Percentiles rank a stretch among this genome's conserved stretches.
phyloP scores from a whole-genome alignment of 1,284 basidiomycete genomes.

The Takashimella tepidaria region DNA sequence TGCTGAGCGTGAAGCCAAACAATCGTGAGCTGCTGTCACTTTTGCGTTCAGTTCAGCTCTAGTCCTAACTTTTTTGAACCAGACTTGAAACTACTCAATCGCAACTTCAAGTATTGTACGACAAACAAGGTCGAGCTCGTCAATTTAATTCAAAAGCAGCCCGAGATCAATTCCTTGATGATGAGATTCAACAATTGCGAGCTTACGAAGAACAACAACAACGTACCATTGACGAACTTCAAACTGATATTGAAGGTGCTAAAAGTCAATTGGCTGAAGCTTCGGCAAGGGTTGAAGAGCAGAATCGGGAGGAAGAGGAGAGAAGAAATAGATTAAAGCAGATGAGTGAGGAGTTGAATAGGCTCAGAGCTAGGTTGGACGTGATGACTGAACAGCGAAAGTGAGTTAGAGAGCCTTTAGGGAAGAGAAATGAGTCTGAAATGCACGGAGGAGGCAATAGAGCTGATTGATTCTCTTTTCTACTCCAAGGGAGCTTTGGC shows the following conservation, averaged over 20 bases:
- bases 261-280: slow-evolving; percentile 64
- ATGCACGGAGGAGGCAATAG: too few relatives aligned
- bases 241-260: slow-evolving; percentile 70
- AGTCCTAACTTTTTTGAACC: neutral
- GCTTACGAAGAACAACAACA: slow-evolving; percentile 57
- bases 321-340: slow-evolving; percentile 65
- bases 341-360: slow-evolving; percentile 61
- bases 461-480: slow-evolving; percentile 1
- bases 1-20: slow-evolving; percentile 62
- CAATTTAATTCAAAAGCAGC: slow-evolving; percentile 79
- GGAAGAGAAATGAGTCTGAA: slow-evolving; percentile 2
- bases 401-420: too few relatives aligned
- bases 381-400: slow-evolving; percentile 75
- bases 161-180: slow-evolving; percentile 69
- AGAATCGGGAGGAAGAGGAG: slow-evolving; percentile 62
- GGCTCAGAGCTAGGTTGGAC: slow-evolving; percentile 65
- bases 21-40: slow-evolving; percentile 37
- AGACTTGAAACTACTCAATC: slow-evolving; percentile 68
- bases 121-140: slow-evolving; percentile 79
- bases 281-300: slow-evolving; percentile 59
- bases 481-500: slow-evolving; percentile 67
- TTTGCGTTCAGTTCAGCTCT: neutral
- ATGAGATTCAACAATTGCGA: slow-evolving; percentile 67
- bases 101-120: slow-evolving; percentile 65
- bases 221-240: slow-evolving; percentile 58